Evolutionary conservation across 169 alveolate species (phyloP).

Genomic region (Plasmodium gonderi): DNA sequence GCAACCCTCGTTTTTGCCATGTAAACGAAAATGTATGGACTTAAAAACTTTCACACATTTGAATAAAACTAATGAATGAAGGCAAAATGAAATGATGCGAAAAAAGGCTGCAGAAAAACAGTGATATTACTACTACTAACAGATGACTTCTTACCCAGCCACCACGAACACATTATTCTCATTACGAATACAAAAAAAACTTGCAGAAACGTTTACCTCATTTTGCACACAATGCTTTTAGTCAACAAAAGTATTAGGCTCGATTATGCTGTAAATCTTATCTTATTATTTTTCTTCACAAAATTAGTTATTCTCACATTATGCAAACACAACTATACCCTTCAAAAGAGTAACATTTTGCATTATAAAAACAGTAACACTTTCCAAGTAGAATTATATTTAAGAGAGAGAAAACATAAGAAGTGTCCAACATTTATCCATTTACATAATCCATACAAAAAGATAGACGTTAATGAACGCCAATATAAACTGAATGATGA

Average conservation of each 20-base stretch:
- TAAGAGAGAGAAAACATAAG: background rate
- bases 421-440: conserved; percentile 16
- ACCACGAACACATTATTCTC: background rate
- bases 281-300: conserved; percentile 25
- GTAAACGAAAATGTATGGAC: background rate
- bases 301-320: conserved; percentile 10
- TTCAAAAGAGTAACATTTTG: background rate
- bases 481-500: conserved; percentile 52
- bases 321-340: conserved; percentile 20
- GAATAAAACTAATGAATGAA: background rate
- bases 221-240: conserved; percentile 27
- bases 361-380: background rate
- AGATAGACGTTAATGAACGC: conserved; percentile 12
- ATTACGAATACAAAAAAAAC: background rate
- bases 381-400: background rate
- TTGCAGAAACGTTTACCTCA: background rate
- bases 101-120: background rate
- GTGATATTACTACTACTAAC: background rate
- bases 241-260: conserved; percentile 5
- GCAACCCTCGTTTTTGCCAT: background rate
- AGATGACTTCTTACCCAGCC: background rate
- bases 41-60: background rate
- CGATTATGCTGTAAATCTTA: conserved; percentile 17
- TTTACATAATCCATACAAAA: conserved; percentile 27
- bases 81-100: background rate